Percentiles rank a stretch among this genome's conserved stretches.
These are phyloP conservation scores for cucumber (Cucumis sativus) DNA, from an alignment of 306 rosid genomes.

Conservation along the genomic window DNA sequence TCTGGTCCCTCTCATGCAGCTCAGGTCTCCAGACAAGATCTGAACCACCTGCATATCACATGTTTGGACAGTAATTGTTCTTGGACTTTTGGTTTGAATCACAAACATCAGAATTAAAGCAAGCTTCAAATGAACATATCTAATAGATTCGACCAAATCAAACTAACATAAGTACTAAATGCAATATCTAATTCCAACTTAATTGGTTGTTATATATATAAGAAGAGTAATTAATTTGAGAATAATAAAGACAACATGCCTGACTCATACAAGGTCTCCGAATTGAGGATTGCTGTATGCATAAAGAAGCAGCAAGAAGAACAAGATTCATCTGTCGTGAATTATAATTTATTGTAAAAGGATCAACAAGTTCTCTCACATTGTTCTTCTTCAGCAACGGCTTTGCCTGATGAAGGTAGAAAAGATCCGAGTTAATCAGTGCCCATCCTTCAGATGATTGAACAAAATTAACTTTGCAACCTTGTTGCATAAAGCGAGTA, in stretches of 20 bases:
- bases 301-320: conserved; percentile 66
- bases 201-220: neutral
- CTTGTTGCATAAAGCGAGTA: neutral
- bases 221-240: neutral
- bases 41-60: conserved; percentile 50
- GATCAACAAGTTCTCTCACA: conserved; percentile 46
- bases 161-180: neutral
- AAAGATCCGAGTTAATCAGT: neutral
- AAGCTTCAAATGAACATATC: neutral
- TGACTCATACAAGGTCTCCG: conserved; percentile 73
- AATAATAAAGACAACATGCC: conserved; percentile 26
- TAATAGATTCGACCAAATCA: neutral
- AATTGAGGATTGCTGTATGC: conserved; percentile 74
- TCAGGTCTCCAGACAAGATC: conserved; percentile 64
- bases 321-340: conserved; percentile 41
- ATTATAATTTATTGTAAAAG: conserved; percentile 42
- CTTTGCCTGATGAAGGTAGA: conserved; percentile 43
- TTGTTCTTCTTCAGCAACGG: conserved; percentile 70
- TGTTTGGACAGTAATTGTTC: neutral
- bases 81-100: neutral
- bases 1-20: conserved; percentile 57
- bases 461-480: neutral
- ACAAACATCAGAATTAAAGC: conserved; percentile 2
- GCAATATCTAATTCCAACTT: neutral
- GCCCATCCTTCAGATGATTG: neutral